Evolutionary conservation across 2,329 filamentous ascomycete genomes (phyloP), one percentile per base, ranked within the genome.

Genomic region (Phialophora tarda): DNA sequence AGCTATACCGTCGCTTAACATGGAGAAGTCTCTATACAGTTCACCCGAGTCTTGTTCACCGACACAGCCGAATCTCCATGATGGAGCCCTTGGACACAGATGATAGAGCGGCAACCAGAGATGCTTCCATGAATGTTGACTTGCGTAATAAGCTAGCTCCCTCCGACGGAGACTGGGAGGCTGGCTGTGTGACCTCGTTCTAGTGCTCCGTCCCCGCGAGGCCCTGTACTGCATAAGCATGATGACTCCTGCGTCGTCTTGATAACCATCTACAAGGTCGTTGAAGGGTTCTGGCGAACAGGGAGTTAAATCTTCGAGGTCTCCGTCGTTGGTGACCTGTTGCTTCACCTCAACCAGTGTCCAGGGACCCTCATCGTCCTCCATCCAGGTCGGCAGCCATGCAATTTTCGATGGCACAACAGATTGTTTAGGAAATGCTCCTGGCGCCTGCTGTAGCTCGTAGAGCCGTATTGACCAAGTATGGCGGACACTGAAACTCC

Each of bases 291-390:
- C 48, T 24, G 21, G 0, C 14, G 48, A 8, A 51, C 4, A 14
- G 8, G 8, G 24, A 26, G 4, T 17, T 26, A 59, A 14, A 10
- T 50, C 26, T 34, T 14, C 34, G 24, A 50, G 7, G n/a, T 59
- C 57, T 21, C 17, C n/a, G 3, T 1, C 2, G 21, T 59, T 6
- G 17, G 3, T 34, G 26, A 32, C 7, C 4, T 21, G 44, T 34
- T 6, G 7, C 24, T 34, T 28, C 2, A 12, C 6, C 26, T 30
- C 26, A n/a, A 50, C 6, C 1, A 4, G 7, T 50, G 6, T 32
- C 57, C 57, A 59, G 7, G 17, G 28, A 2, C 57, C 57, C 24
- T 59, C 57, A 28, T 59, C 41, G 4, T 34, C 8, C 28, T 59
- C 57, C 23, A n/a, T 12, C 8, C n/a, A 1, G 4, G 24, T 32